A percentile compares a stretch with the other conserved stretches of the same genome.
phyloP scores from a whole-genome alignment of 305 asterid species.

The Solanum hybrid region DNA sequence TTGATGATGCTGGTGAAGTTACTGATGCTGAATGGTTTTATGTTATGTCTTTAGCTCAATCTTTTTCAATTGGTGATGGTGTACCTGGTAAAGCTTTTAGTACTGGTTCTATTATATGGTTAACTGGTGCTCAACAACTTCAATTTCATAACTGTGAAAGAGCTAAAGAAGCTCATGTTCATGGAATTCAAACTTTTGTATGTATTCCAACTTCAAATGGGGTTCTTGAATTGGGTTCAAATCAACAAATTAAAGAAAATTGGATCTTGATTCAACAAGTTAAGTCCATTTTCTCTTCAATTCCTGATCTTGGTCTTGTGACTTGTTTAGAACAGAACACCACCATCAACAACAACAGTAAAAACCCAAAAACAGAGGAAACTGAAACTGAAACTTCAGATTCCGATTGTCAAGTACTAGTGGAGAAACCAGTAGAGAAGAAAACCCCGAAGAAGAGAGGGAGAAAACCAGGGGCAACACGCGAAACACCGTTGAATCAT shows the following conservation, averaged over 20 bases:
- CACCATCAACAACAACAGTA: neutral
- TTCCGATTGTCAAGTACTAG: constrained; percentile 2
- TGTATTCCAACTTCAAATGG: constrained; percentile 46
- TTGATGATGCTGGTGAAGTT: neutral
- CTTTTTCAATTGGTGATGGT: constrained; percentile 5
- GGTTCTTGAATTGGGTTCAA: constrained; percentile 61
- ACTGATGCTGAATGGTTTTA: constrained; percentile 11
- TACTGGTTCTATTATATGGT: constrained; percentile 3
- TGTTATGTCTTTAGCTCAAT: constrained; percentile 5
- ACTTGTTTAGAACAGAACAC: constrained; percentile 4
- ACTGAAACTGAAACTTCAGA: neutral
- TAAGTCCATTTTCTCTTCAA: constrained; percentile 15
- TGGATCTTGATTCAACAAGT: constrained; percentile 41
- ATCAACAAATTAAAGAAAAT: constrained; percentile 25
- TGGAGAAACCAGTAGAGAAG: neutral
- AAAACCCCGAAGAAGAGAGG: neutral
- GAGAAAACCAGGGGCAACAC: neutral
- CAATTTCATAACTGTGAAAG: constrained; percentile 46
- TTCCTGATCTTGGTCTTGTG: constrained; percentile 10
- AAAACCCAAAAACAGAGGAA: neutral
- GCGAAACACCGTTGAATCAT: neutral
- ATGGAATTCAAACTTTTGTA: constrained; percentile 58
- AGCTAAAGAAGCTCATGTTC: constrained; percentile 55
- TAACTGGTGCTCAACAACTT: constrained; percentile 24
- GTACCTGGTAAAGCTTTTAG: neutral